A percentile compares a stretch with the other conserved stretches of the same genome.
phyloP scores from a whole-genome alignment of 495 filamentous ascomycete species.

The Penicillium cinerascens region DNA sequence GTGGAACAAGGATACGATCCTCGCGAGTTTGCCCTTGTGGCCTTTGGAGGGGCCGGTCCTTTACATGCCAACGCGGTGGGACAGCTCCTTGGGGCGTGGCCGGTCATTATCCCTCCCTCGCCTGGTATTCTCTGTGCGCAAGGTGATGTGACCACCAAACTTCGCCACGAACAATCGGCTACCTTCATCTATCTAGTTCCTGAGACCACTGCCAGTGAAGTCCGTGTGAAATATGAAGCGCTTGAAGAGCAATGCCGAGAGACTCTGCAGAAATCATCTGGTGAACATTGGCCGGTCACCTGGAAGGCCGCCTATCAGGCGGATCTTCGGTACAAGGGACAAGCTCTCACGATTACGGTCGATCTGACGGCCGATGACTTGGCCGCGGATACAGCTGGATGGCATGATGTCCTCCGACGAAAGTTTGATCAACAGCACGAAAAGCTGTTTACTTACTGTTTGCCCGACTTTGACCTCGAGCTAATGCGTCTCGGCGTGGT shows the following conservation, averaged over 20 bases:
- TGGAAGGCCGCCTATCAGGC: slow-evolving; percentile 37
- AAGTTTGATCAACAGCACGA: slow-evolving; percentile 42
- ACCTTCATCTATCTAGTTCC: slow-evolving; percentile 41
- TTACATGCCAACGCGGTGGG: slow-evolving; percentile 48
- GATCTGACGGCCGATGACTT: slow-evolving; percentile 32
- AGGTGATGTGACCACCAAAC: slow-evolving; percentile 47
- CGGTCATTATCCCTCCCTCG: slow-evolving; percentile 49
- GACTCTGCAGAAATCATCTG: slow-evolving; percentile 16
- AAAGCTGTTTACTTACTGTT: slow-evolving; percentile 46
- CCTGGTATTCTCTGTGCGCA: slow-evolving; percentile 50
- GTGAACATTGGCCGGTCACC: slow-evolving; percentile 14
- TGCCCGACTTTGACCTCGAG: slow-evolving; percentile 42
- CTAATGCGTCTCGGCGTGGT: slow-evolving; percentile 46
- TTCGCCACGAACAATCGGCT: slow-evolving; percentile 42
- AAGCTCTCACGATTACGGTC: slow-evolving; percentile 45
- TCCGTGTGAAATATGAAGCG: slow-evolving; percentile 19
- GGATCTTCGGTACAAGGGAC: slow-evolving; percentile 48
- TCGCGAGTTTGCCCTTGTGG: slow-evolving; percentile 50
- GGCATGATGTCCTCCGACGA: slow-evolving; percentile 25
- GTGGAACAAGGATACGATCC: slow-evolving; percentile 52
- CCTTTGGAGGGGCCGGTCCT: slow-evolving; percentile 51
- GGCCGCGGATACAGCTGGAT: slow-evolving; percentile 11
- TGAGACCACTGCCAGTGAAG: slow-evolving; percentile 22
- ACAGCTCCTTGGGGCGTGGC: slow-evolving; percentile 46
- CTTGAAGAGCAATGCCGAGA: slow-evolving; percentile 20